Evolutionary conservation across 345 rosid species (phyloP).

Genomic region (Raphanus sativus): DNA sequence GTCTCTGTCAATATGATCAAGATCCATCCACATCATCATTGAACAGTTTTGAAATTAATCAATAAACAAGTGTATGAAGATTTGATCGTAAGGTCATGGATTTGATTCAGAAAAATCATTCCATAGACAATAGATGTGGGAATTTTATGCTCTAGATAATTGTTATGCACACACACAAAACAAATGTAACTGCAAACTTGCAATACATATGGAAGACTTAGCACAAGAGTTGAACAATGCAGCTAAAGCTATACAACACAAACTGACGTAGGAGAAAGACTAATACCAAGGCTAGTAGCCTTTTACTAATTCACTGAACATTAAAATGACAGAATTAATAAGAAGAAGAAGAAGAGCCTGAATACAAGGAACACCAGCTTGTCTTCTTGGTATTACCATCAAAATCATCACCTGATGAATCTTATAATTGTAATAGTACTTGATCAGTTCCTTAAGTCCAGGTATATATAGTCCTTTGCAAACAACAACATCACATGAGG

Average conservation of each 20-base stretch:
- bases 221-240: not conserved
- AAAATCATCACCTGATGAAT: conserved; percentile 63
- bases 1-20: not conserved
- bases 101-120: not conserved
- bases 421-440: conserved; percentile 69
- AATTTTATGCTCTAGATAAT: not conserved
- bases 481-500: conserved; percentile 80
- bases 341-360: not conserved
- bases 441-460: conserved; percentile 64
- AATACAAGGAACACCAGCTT: conserved; percentile 58
- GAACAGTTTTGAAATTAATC: not conserved
- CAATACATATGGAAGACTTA: not conserved
- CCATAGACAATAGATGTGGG: not conserved
- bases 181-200: not conserved
- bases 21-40: not conserved
- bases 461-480: conserved; percentile 71
- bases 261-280: not conserved
- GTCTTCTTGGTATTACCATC: conserved; percentile 69
- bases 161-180: not conserved
- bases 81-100: not conserved
- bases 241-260: not conserved
- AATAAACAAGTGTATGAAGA: not conserved
- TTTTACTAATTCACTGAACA: not conserved
- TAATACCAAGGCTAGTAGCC: not conserved
- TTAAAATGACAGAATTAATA: not conserved